Base-by-base conservation (phyloP, 2,329 filamentous ascomycete genomes). In the Leptosphaerulina australis region DNA sequence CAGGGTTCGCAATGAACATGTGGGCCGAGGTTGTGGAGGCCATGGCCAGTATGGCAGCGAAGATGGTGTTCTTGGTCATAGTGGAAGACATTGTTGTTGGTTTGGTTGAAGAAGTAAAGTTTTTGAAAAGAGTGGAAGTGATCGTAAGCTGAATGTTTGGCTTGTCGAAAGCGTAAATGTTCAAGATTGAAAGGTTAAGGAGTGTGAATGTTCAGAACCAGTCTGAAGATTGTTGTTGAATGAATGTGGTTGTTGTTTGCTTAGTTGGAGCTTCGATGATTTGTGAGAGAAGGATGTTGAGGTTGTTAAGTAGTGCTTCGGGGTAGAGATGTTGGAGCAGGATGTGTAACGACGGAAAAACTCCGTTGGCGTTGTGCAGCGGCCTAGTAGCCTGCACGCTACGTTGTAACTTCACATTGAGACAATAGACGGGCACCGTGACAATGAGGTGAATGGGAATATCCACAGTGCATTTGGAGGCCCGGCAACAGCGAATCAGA, bases 1-100 rank as follows among this genome's bases (percentile, higher is more conserved):
- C 72, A 0, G 93, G 92, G 8, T 74, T 79, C 46, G 63, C 74
- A 81, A 97, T 87, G 26, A 83, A 76, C 81, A 96, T 88, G 72
- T 97, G 93, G 33, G 86, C 88, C 39, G 82, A 81, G 63, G 79
- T 82, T 39, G 81, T 50, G 81, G 63, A 77, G 56, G 81, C 81
- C 69, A 88, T 71, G 67, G 71, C 66, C 38, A 66, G 59, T 35
- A 68, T 35, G 49, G 56, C 53, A 8, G 52, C 57, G 18, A 64
- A 18, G 15, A 59, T 28, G 22, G 54, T 28, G 15, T 60, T 44
- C 37, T 50, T 30, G 22, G 28, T 55, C 48, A 51, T 51, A 15
- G 41, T 37, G 31, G 36, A 41, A 41, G 48, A 33, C 49, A 50
- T 55, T 36, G 29, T 53, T 35, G 44, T 34, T 46, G 26, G n/a